Base-by-base conservation (phyloP, 2,329 filamentous ascomycete genomes). In the Claviceps sp. region DNA sequence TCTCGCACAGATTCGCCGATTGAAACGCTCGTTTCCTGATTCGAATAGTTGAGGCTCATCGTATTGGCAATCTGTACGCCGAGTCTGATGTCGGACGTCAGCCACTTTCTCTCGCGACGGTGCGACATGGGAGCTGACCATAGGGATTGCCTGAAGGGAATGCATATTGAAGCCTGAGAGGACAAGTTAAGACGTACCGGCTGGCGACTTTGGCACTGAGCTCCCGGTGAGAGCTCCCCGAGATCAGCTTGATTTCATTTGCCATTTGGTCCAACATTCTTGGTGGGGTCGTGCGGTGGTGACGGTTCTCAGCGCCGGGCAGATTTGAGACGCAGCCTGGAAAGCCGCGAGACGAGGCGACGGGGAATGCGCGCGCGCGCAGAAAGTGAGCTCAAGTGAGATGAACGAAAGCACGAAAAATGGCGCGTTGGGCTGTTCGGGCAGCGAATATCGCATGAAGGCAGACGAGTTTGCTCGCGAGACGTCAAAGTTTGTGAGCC, bases 1-100 rank as follows among this genome's bases (percentile, higher is more conserved):
- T 97, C 91, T 70, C 91, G 80, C 51, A 97, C 91, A 56, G 87
- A 94, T 73, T 97, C 91, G 66, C 91, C 90, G 61, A 96, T 94
- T 20, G 89, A 95, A 53, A 97, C 89, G 59, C 84, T 88, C 49
- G 85, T 90, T 66, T 93, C 86, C 63, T 88, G 85, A 68, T 91
- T 91, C 47, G 86, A 90, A 71, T 90, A 89, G 65, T 90, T 87
- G 55, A 91, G 75, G 57, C 84, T 85, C 73, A 88, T 79, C 46
- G 86, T 86, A 72, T 87, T 87, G 56, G 84, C 83, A 60, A 88
- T 77, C 61, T 88, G 81, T 61, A 88, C 86, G 59, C 85, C 85
- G 54, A 88, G 77, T 62, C 85, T 88, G 65, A 39, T 46, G 17
- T 47, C 17, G 20, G 13, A 51, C 50, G 57, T 63, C 57, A 66